These are phyloP conservation scores for Vigna angularis DNA, from an alignment of 306 rosid genomes.

Conservation along the genomic window DNA sequence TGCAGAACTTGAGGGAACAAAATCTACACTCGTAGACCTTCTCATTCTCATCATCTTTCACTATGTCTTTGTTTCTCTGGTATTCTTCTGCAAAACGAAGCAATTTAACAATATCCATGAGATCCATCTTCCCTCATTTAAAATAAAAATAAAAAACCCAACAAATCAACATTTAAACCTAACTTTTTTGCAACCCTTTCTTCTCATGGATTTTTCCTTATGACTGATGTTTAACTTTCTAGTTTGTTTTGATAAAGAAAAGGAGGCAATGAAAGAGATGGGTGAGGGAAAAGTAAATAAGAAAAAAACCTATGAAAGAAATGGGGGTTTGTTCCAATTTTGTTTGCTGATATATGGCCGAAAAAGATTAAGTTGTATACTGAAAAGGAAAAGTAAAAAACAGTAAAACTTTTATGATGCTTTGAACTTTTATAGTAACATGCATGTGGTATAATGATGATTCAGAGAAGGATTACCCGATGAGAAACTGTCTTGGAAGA, in stretches of 20 bases:
- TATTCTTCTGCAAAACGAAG: constrained; percentile 56
- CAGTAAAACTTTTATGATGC: not conserved
- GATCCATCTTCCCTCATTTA: constrained; percentile 34
- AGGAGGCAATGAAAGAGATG: not conserved
- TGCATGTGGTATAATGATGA: not conserved
- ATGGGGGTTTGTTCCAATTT: too few species aligned
- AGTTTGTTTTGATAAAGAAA: not conserved
- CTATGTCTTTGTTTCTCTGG: constrained; percentile 82
- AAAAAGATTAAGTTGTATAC: not conserved
- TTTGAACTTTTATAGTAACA: constrained; percentile 24
- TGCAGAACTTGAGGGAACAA: constrained; percentile 99
- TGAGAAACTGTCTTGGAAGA: constrained; percentile 54
- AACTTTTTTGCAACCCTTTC: too few species aligned
- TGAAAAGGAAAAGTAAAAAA: not conserved
- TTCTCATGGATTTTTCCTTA: not conserved
- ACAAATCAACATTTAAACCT: not conserved
- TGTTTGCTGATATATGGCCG: not conserved
- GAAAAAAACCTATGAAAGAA: not conserved
- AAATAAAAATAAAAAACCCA: too few species aligned
- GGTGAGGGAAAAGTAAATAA: not conserved
- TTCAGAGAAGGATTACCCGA: constrained; percentile 43
- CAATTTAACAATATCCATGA: constrained; percentile 31
- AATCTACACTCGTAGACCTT: constrained; percentile 97
- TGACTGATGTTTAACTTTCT: too few species aligned
- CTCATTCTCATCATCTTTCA: constrained; percentile 77